Evolutionary conservation across 1,284 basidiomycete species (phyloP).

Genomic region (Cerioporus squamosus): DNA sequence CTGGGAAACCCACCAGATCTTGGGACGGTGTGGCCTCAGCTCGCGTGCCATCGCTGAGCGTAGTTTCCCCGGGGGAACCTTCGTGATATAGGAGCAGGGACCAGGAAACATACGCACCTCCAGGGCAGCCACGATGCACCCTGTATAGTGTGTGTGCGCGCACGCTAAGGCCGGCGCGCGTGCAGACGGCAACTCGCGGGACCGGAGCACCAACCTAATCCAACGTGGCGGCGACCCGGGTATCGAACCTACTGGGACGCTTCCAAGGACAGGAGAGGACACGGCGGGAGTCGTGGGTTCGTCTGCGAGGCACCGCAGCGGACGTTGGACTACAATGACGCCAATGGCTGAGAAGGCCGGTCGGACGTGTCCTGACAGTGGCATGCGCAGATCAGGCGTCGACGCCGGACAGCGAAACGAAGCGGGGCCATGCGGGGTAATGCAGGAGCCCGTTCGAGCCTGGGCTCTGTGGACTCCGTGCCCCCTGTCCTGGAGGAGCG

Average conservation of each 20-base stretch:
- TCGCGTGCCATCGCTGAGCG: too few species aligned
- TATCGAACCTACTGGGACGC: not conserved
- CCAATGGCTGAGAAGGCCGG: not conserved
- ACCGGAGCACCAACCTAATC: conserved; percentile 16
- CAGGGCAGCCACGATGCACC: too few species aligned
- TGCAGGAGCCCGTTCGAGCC: not conserved
- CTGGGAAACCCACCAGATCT: too few species aligned
- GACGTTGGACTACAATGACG: not conserved
- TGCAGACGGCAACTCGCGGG: conserved; percentile 12
- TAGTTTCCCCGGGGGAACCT: too few species aligned
- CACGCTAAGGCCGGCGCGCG: not conserved
- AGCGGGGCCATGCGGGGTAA: not conserved
- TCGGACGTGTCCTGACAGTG: too few species aligned
- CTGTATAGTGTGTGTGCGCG: not conserved
- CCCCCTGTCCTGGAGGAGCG: not conserved
- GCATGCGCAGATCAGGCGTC: conserved; percentile 8
- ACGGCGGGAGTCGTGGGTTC: not conserved
- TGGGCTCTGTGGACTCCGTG: not conserved
- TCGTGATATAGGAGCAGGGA: too few species aligned
- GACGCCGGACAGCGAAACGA: not conserved
- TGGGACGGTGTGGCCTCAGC: too few species aligned
- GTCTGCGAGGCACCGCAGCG: not conserved
- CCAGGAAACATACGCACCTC: too few species aligned
- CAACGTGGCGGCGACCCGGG: conserved; percentile 18
- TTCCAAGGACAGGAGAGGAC: not conserved